These are phyloP conservation scores for Rhodamnia rubescens DNA, from an alignment of 345 rosid genomes.

Conservation along the genomic window DNA sequence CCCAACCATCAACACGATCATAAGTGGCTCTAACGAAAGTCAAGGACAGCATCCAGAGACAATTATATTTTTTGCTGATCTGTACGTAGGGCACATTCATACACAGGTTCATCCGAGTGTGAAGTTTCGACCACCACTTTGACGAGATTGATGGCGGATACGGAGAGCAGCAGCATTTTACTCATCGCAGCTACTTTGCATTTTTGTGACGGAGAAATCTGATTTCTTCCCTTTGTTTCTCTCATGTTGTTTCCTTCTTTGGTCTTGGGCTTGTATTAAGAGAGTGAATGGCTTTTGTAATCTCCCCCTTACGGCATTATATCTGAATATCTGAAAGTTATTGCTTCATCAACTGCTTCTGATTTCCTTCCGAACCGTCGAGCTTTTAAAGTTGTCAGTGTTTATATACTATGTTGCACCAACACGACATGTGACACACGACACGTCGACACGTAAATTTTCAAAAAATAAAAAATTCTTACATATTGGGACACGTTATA, in stretches of 20 bases:
- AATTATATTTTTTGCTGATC: background rate
- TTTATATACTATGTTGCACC: too few relatives aligned
- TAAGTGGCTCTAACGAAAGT: background rate
- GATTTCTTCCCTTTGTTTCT: background rate
- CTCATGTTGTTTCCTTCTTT: background rate
- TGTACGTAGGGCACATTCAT: background rate
- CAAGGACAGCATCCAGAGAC: too few relatives aligned
- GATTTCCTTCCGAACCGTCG: too few relatives aligned
- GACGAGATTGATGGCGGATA: background rate
- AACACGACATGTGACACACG: too few relatives aligned
- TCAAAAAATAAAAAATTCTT: too few relatives aligned
- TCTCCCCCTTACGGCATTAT: background rate
- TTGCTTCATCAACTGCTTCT: too few relatives aligned
- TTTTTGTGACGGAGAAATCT: background rate
- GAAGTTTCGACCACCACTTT: background rate
- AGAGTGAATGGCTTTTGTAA: background rate
- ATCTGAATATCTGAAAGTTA: too few relatives aligned
- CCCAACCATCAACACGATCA: slow-evolving; percentile 6
- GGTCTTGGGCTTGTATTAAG: background rate
- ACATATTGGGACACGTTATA: too few relatives aligned
- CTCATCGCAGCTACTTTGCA: background rate
- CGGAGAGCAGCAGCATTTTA: background rate
- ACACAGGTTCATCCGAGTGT: background rate
- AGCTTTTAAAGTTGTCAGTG: too few relatives aligned
- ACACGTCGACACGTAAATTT: too few relatives aligned